These are phyloP conservation scores for Paecilomyces sp. DNA, from an alignment of 2,329 filamentous ascomycete species.

Conservation along the genomic window DNA sequence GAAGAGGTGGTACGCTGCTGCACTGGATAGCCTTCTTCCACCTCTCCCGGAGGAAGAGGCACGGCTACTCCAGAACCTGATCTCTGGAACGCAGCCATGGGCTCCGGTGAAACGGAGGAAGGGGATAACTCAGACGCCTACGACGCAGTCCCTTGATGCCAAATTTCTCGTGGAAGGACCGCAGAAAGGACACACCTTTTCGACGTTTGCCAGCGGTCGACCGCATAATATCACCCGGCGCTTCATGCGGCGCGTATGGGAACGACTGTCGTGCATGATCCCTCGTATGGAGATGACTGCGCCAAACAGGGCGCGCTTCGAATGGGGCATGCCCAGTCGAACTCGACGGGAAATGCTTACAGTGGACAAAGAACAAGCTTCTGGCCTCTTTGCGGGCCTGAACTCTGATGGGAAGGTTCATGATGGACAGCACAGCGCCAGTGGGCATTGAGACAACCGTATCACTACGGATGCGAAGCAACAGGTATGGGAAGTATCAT, in stretches of 20 bases:
- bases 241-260: constrained; percentile 32
- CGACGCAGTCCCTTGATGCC: constrained; percentile 10
- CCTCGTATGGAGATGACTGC: constrained; percentile 21
- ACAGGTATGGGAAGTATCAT: no score
- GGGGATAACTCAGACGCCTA: constrained; percentile 1
- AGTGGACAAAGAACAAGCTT: not conserved
- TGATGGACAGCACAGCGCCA: not conserved
- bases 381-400: not conserved
- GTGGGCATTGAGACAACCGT: not conserved
- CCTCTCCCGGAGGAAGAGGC: constrained; percentile 33
- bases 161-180: constrained; percentile 29
- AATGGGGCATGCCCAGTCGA: constrained; percentile 17
- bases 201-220: constrained; percentile 24
- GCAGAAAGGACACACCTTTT: constrained; percentile 27
- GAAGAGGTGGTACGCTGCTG: constrained; percentile 28
- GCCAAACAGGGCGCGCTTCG: constrained; percentile 15
- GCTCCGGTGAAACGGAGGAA: constrained; percentile 18
- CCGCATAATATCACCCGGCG: constrained; percentile 33
- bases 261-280: constrained; percentile 24
- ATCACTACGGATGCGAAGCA: no score
- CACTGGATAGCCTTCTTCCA: constrained; percentile 26
- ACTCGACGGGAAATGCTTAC: not conserved
- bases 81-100: constrained; percentile 26
- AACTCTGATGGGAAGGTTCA: not conserved
- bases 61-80: constrained; percentile 23